phyloP scores from a whole-genome alignment of 148 eudicot genomes.

The Nyssa sinensis region DNA sequence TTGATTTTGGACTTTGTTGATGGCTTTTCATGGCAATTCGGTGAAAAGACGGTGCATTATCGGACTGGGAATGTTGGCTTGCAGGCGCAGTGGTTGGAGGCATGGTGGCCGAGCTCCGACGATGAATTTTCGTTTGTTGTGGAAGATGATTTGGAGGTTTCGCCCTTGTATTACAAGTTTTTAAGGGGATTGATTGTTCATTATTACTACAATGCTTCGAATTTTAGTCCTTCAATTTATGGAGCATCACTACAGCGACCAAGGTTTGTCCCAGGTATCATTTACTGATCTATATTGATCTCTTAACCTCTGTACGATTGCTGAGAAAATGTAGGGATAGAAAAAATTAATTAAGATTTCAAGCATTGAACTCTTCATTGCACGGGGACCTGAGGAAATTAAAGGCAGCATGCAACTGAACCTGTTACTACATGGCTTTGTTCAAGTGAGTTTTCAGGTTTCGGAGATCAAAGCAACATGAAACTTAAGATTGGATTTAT shows the following conservation, averaged over 20 bases:
- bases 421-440: background rate
- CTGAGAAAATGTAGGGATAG: background rate
- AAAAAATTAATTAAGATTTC: background rate
- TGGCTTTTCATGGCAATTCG: constrained; percentile 66
- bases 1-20: constrained; percentile 62
- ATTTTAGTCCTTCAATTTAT: constrained; percentile 65
- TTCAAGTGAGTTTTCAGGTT: background rate
- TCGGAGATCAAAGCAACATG: background rate
- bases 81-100: constrained; percentile 94
- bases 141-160: constrained; percentile 91
- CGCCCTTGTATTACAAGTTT: constrained; percentile 69
- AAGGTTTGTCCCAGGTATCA: constrained; percentile 96
- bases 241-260: constrained; percentile 96
- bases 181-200: constrained; percentile 53
- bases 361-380: background rate
- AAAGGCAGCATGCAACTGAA: background rate
- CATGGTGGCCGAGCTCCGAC: constrained; percentile 91
- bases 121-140: constrained; percentile 90
- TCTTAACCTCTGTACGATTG: background rate
- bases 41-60: constrained; percentile 72
- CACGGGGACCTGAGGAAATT: background rate
- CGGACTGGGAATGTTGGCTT: constrained; percentile 79
- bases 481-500: background rate
- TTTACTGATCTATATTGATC: constrained; percentile 10
- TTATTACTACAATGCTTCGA: constrained; percentile 65